Evolutionary conservation across 768 basidiomycete genomes (phyloP).

Genomic region (Kwoniella heveanensis): DNA sequence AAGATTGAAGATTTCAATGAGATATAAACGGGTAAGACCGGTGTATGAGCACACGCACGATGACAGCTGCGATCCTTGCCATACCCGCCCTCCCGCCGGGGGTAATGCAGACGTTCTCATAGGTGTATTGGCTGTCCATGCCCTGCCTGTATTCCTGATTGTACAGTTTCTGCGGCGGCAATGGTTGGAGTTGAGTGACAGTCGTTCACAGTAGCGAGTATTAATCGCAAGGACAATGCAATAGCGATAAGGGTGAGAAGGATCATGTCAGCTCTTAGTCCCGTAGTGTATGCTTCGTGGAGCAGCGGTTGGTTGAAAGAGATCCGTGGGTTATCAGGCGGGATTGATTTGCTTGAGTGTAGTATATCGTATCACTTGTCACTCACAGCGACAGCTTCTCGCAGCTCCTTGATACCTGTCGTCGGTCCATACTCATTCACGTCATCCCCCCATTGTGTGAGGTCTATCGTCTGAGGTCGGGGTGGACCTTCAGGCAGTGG

Average conservation of each 20-base stretch:
- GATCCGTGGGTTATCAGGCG: too few relatives aligned
- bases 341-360: not conserved
- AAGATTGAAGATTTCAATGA: not conserved
- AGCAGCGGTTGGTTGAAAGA: too few relatives aligned
- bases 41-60: slow-evolving; percentile 56
- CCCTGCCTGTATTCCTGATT: slow-evolving; percentile 82
- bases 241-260: too few relatives aligned
- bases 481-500: slow-evolving; percentile 77
- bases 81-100: slow-evolving; percentile 90
- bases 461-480: slow-evolving; percentile 67
- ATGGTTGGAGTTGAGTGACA: too few relatives aligned
- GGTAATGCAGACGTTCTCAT: slow-evolving; percentile 81
- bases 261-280: not conserved
- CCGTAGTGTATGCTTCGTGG: too few relatives aligned
- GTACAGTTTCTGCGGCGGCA: slow-evolving; percentile 71
- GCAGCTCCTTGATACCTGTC: slow-evolving; percentile 78
- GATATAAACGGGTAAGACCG: too few relatives aligned
- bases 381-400: slow-evolving; percentile 76
- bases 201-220: too few relatives aligned
- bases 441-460: slow-evolving; percentile 60
- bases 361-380: not conserved
- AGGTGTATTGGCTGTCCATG: slow-evolving; percentile 81
- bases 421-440: slow-evolving; percentile 83
- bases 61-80: slow-evolving; percentile 85
- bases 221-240: too few relatives aligned